A percentile compares a stretch with the other conserved stretches of the same genome.
These are phyloP conservation scores for Draba incana DNA, from an alignment of 345 rosid species.

Conservation along the genomic window DNA sequence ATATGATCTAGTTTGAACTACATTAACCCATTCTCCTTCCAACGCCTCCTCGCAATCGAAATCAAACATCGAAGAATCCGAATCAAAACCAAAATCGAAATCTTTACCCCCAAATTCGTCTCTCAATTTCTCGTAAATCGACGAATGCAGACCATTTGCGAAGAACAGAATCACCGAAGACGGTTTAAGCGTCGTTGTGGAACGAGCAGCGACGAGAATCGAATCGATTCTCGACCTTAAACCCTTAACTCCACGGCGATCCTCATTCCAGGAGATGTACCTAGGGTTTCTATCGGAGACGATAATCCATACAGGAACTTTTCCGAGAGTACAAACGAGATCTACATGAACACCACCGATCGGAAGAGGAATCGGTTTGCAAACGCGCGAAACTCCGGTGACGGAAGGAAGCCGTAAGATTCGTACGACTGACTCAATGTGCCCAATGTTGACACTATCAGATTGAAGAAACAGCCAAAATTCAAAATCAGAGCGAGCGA, in stretches of 20 bases:
- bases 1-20: conserved; percentile 47
- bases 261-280: conserved; percentile 59
- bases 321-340: conserved; percentile 65
- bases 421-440: conserved; percentile 70
- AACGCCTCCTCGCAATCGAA: conserved; percentile 52
- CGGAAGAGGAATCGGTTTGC: conserved; percentile 60
- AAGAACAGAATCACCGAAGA: conserved; percentile 69
- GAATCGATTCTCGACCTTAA: conserved; percentile 56
- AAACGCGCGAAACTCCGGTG: conserved; percentile 78
- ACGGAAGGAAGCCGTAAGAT: conserved; percentile 62
- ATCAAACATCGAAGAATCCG: conserved; percentile 44
- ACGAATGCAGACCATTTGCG: conserved; percentile 54
- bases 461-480: background rate
- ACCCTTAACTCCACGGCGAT: conserved; percentile 49
- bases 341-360: conserved; percentile 57
- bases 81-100: conserved; percentile 33
- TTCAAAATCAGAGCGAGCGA: background rate
- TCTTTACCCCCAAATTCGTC: conserved; percentile 57
- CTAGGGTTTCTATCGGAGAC: conserved; percentile 86
- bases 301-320: conserved; percentile 72
- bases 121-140: conserved; percentile 42
- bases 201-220: conserved; percentile 56
- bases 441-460: conserved; percentile 74
- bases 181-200: conserved; percentile 53
- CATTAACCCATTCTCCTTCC: conserved; percentile 72